Conservation (phyloP, 345 rosid genomes). For the Dipteronia dyeriana region DNA sequence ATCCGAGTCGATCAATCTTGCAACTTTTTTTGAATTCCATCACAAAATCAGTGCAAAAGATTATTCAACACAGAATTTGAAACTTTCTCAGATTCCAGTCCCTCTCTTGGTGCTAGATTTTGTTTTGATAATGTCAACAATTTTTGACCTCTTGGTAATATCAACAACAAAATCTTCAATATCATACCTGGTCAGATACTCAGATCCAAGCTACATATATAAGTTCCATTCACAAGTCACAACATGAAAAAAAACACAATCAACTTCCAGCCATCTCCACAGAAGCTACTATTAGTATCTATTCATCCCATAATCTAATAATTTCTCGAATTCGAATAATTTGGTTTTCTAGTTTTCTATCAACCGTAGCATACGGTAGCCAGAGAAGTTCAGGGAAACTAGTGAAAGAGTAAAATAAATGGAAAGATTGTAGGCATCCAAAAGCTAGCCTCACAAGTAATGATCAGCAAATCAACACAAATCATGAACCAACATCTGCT, state of each 20-base stretch:
- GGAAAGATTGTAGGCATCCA: neutral
- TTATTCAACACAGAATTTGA: neutral
- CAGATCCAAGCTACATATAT: too few relatives aligned
- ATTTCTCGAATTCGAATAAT: too few relatives aligned
- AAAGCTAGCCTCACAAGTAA: neutral
- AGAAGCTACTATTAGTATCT: neutral
- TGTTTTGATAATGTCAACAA: neutral
- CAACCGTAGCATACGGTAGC: neutral
- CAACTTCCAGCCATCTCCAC: neutral
- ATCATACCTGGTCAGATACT: too few relatives aligned
- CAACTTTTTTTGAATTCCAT: neutral
- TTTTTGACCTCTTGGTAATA: too few relatives aligned
- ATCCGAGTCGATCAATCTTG: neutral
- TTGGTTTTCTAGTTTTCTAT: neutral
- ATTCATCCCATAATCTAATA: too few relatives aligned
- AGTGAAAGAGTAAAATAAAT: neutral
- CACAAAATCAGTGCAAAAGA: neutral
- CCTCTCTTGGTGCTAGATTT: neutral
- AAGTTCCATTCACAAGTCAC: neutral
- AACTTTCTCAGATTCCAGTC: neutral
- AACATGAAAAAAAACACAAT: neutral
- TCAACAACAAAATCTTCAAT: too few relatives aligned
- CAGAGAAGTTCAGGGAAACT: neutral
- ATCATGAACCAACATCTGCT: neutral
- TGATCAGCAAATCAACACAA: neutral